phyloP scores from a whole-genome alignment of 73 alveolate genomes.

The Paramecium biaurelia region DNA sequence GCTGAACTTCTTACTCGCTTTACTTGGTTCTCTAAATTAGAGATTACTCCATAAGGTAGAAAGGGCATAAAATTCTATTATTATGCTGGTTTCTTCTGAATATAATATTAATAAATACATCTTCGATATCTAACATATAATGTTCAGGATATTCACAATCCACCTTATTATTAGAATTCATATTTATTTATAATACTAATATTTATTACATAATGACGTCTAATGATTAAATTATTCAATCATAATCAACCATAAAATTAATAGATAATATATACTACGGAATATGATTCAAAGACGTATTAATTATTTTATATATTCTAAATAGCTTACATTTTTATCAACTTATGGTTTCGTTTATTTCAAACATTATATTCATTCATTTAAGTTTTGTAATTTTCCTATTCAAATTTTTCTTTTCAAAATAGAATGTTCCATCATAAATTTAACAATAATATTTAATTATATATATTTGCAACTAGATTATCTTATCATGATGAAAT shows the following conservation, averaged over 20 bases:
- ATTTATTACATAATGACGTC: not conserved
- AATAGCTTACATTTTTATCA: not conserved
- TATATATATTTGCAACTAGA: not conserved
- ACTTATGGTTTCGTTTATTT: not conserved
- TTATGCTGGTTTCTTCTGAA: not conserved
- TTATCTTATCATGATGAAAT: not conserved
- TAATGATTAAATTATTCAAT: not conserved
- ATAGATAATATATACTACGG: not conserved
- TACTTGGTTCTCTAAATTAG: not conserved
- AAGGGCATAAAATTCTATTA: not conserved
- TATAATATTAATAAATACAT: not conserved
- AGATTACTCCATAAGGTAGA: not conserved
- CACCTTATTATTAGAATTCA: not conserved
- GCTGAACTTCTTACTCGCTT: not conserved
- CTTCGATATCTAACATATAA: not conserved
- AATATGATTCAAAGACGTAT: slow-evolving; percentile 9
- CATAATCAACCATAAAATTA: not conserved
- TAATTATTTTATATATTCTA: not conserved
- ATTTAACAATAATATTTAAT: too few relatives aligned
- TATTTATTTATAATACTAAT: not conserved
- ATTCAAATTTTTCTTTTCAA: not conserved
- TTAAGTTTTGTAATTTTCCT: too few relatives aligned
- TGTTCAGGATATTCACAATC: slow-evolving; percentile 27
- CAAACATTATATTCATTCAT: not conserved
- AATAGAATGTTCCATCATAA: not conserved